Evolutionary conservation across 192 early-diverging fungal species (phyloP).

Genomic region (Coemansia sp.): DNA sequence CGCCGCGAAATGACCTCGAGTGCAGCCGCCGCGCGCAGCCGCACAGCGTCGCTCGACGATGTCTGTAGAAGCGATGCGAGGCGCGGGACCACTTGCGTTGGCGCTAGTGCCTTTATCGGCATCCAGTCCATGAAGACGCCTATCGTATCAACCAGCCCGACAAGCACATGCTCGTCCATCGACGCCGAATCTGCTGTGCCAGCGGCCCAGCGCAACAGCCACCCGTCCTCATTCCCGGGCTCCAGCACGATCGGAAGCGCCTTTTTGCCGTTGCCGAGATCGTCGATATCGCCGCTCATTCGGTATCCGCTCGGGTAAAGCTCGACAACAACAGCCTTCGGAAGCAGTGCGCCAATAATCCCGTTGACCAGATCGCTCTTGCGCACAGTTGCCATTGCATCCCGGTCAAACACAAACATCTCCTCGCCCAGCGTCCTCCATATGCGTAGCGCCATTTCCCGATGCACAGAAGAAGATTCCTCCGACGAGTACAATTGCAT

Average conservation of each 20-base stretch:
- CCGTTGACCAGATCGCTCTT: slow-evolving; percentile 46
- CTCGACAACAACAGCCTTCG: slow-evolving; percentile 16
- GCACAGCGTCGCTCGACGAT: slow-evolving; percentile 17
- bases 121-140: slow-evolving; percentile 43
- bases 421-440: slow-evolving; percentile 52
- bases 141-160: slow-evolving; percentile 17
- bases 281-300: slow-evolving; percentile 16
- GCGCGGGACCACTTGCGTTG: slow-evolving; percentile 18
- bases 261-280: slow-evolving; percentile 6
- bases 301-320: slow-evolving; percentile 45
- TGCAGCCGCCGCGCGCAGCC: slow-evolving; percentile 15
- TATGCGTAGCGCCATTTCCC: slow-evolving; percentile 33
- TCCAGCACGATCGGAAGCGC: slow-evolving; percentile 29
- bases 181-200: slow-evolving; percentile 5
- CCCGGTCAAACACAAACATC: slow-evolving; percentile 46
- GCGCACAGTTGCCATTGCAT: slow-evolving; percentile 33
- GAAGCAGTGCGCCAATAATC: slow-evolving; percentile 39
- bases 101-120: slow-evolving; percentile 29
- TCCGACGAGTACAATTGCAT: slow-evolving; percentile 21
- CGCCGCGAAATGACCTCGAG: slow-evolving; percentile 40
- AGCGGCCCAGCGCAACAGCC: slow-evolving; percentile 33
- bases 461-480: slow-evolving; percentile 3
- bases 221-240: slow-evolving; percentile 43
- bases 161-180: slow-evolving; percentile 14
- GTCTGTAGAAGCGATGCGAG: slow-evolving; percentile 21